Base-by-base conservation (phyloP, 2,329 filamentous ascomycete genomes). In the Aspergillus melleus region DNA sequence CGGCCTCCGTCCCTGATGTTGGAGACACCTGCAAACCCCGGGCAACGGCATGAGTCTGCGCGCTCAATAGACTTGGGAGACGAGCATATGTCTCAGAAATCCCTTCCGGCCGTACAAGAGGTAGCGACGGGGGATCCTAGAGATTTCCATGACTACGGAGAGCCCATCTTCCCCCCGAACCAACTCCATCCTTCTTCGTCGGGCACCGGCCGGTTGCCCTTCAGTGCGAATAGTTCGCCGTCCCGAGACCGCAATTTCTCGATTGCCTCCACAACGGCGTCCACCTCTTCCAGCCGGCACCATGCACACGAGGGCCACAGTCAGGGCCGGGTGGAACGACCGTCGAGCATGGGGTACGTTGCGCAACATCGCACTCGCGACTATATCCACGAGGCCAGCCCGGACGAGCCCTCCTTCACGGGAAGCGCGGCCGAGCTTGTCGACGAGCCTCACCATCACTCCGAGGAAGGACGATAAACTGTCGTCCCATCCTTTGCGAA, bases 41-140 rank as follows among this genome's bases (percentile, higher is more conserved):
- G 90, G 30, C 91, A 89, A 70, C 83, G 88, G 60, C 59, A 65
- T 11, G 64, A 61, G 3, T 66, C 62, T 30, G 46, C 61, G 24
- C 59, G 64, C 44, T 55, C 66, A 4, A 3, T 59, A 5, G 63
- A 68, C 19, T 56, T 61, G 16, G 66, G 58, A 6, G 55, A 57
- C 20, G 68, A 64, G 10, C 54, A 46, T 9, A n/a, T 30, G 14
- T 54, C 53, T 10, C 58, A 61, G 42, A 60, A 57, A 8, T 61
- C 60, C 32, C 62, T 70, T 6, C 58, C 65, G 20, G 56, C 62
- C 22, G 67, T 67, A 12, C 65, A 64, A 5, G 68, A 72, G 57
- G 58, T 65, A 5, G 53, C 59, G 8, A 55, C 63, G 1, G 52
- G 51, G 16, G 42, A 55, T 20, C 20, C 55, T 44, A 49, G 39